These are phyloP conservation scores for Saraca asoca DNA, from an alignment of 331 rosid genomes.

Conservation along the genomic window DNA sequence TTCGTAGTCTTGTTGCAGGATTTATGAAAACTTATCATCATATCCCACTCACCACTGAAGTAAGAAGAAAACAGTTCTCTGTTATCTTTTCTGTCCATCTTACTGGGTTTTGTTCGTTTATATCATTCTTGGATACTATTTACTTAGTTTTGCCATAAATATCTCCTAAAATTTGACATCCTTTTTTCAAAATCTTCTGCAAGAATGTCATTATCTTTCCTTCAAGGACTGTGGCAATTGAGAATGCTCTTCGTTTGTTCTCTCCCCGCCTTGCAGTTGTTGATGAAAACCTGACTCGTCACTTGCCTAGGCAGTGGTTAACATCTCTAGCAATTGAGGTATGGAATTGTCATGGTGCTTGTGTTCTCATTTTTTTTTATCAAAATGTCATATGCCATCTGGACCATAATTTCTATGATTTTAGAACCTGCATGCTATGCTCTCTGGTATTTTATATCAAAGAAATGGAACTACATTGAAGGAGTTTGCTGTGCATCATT, in stretches of 20 bases:
- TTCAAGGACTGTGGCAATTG: conserved; percentile 88
- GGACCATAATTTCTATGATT: not conserved
- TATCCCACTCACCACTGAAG: conserved; percentile 67
- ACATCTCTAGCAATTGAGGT: conserved; percentile 80
- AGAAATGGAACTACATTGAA: not conserved
- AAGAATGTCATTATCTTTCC: conserved; percentile 92
- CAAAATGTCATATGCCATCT: not conserved
- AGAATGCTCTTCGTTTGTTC: conserved; percentile 88
- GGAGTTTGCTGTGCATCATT: not conserved
- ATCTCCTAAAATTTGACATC: conserved; percentile 39
- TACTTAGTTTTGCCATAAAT: conserved; percentile 6
- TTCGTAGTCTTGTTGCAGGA: conserved; percentile 85
- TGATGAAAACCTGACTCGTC: conserved; percentile 86
- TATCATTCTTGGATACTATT: not conserved
- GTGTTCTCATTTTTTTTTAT: not conserved
- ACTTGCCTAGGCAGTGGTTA: conserved; percentile 83
- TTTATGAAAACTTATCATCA: conserved; percentile 95
- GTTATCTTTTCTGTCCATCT: not conserved
- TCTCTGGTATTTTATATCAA: not conserved
- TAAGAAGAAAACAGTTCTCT: conserved; percentile 46
- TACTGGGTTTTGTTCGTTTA: not conserved
- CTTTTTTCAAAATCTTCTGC: conserved; percentile 48
- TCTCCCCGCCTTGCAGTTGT: conserved; percentile 94
- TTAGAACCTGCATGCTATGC: not conserved
- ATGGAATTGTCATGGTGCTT: conserved; percentile 24